A percentile compares a stretch with the other conserved stretches of the same genome.
These are phyloP conservation scores for Penicillium sp. DNA, from an alignment of 2,329 filamentous ascomycete genomes.

Conservation along the genomic window DNA sequence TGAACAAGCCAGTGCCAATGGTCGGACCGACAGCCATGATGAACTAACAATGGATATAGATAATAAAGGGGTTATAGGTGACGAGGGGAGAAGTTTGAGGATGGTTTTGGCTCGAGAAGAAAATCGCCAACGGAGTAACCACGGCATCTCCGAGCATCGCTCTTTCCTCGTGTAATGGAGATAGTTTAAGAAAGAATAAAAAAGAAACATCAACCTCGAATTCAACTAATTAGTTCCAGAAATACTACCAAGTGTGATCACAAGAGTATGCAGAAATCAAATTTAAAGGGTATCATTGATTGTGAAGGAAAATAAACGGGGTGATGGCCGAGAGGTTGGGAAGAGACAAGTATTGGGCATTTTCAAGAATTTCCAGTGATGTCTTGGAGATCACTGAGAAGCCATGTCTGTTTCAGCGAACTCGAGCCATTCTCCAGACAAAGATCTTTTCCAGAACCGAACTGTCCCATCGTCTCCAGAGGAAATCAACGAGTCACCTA, in stretches of 20 bases:
- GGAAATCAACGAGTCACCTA: conserved; percentile 46
- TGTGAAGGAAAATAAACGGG: conserved; percentile 5
- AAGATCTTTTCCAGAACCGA: conserved; percentile 46
- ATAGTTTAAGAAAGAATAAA: background rate
- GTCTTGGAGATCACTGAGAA: conserved; percentile 27
- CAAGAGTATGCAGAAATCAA: conserved; percentile 4
- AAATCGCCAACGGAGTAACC: background rate
- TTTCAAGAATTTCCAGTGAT: background rate
- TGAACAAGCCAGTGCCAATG: conserved; percentile 57
- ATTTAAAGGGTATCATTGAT: conserved; percentile 25
- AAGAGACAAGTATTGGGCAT: background rate
- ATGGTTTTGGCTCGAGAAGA: background rate
- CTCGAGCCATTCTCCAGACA: conserved; percentile 48
- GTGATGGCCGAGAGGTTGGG: background rate
- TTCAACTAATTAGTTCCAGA: background rate
- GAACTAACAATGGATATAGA: conserved; percentile 23
- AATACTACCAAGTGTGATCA: background rate
- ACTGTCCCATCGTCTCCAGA: conserved; percentile 45
- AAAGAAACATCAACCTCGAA: background rate
- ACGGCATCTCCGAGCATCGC: conserved; percentile 8
- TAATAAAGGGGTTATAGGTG: conserved; percentile 8
- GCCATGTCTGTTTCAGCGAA: conserved; percentile 45
- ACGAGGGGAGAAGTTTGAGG: background rate
- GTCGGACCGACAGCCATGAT: conserved; percentile 58
- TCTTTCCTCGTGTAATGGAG: conserved; percentile 10